These are phyloP conservation scores for Alternaria gansuensis DNA, from an alignment of 2,329 filamentous ascomycete species.

Conservation along the genomic window DNA sequence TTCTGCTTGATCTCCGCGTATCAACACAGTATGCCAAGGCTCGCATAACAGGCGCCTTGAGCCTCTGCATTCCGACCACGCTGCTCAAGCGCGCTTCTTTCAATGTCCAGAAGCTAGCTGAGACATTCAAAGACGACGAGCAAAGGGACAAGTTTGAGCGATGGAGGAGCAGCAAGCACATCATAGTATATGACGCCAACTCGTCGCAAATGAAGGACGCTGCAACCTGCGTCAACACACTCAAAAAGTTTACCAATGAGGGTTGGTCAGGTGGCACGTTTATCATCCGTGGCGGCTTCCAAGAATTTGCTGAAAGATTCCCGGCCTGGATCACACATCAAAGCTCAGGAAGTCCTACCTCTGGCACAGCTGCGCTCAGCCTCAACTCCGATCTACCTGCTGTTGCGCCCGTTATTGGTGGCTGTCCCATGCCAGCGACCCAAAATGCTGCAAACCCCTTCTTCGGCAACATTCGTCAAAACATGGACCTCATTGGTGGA, in stretches of 20 bases:
- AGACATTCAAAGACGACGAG: slow-evolving; percentile 78
- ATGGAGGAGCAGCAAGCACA: slow-evolving; percentile 77
- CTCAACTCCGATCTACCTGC: slow-evolving; percentile 54
- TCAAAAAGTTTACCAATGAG: slow-evolving; percentile 91
- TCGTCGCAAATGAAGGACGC: slow-evolving; percentile 84
- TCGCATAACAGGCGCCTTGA: slow-evolving; percentile 81
- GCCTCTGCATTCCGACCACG: slow-evolving; percentile 94
- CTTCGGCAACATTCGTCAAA: slow-evolving; percentile 95
- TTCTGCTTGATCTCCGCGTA: slow-evolving; percentile 87
- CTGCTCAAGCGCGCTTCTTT: slow-evolving; percentile 90
- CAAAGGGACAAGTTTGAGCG: slow-evolving; percentile 76
- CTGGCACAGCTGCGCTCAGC: slow-evolving; percentile 35
- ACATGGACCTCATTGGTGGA: slow-evolving; percentile 92
- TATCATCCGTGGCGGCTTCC: slow-evolving; percentile 84
- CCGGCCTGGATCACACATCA: slow-evolving; percentile 64
- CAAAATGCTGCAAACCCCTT: slow-evolving; percentile 82
- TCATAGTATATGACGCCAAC: slow-evolving; percentile 86
- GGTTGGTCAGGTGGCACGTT: slow-evolving; percentile 78
- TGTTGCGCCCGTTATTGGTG: slow-evolving; percentile 83
- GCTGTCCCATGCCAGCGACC: slow-evolving; percentile 79
- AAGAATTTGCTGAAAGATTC: slow-evolving; percentile 73
- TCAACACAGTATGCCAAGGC: slow-evolving; percentile 81
- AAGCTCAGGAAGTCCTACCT: slow-evolving; percentile 51
- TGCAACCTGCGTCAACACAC: slow-evolving; percentile 79
- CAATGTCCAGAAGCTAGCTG: slow-evolving; percentile 84